Evolutionary conservation across 345 rosid species (phyloP).

Genomic region (Ceriops zippeliana): DNA sequence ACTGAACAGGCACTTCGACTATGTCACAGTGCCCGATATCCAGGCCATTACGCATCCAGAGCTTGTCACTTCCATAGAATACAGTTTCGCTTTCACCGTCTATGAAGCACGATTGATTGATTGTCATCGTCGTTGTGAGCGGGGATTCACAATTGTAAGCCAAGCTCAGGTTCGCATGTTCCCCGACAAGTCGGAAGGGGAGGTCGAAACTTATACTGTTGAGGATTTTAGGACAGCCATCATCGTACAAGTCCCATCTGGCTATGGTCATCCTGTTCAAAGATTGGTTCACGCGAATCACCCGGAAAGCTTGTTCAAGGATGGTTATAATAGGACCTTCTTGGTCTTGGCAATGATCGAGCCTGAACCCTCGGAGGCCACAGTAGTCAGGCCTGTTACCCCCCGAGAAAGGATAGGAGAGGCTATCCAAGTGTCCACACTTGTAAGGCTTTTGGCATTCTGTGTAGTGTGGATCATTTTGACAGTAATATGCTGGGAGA

Average conservation of each 20-base stretch:
- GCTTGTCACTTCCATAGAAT: slow-evolving; percentile 1
- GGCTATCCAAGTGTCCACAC: slow-evolving; percentile 33
- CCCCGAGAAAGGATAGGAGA: slow-evolving; percentile 56
- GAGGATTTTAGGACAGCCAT: slow-evolving; percentile 16
- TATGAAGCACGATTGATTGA: background rate
- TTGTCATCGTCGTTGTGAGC: background rate
- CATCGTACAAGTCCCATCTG: slow-evolving; percentile 2
- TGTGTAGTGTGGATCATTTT: slow-evolving; percentile 10
- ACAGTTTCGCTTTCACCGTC: accelerated
- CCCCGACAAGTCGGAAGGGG: background rate
- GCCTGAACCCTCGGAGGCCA: slow-evolving; percentile 33
- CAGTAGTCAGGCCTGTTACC: slow-evolving; percentile 23
- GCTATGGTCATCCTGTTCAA: slow-evolving; percentile 18
- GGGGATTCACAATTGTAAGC: slow-evolving; percentile 22
- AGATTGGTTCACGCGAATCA: background rate
- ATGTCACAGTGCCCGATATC: background rate
- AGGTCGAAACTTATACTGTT: background rate
- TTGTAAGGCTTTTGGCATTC: slow-evolving; percentile 17
- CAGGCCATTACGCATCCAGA: no score
- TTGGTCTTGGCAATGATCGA: slow-evolving; percentile 20
- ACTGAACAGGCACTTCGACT: background rate
- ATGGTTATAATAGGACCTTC: background rate
- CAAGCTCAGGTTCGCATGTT: slow-evolving; percentile 20
- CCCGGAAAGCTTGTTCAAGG: background rate
- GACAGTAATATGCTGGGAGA: slow-evolving; percentile 21